phyloP scores from a whole-genome alignment of 352 stramenopile species.

The Phytophthora europaea region DNA sequence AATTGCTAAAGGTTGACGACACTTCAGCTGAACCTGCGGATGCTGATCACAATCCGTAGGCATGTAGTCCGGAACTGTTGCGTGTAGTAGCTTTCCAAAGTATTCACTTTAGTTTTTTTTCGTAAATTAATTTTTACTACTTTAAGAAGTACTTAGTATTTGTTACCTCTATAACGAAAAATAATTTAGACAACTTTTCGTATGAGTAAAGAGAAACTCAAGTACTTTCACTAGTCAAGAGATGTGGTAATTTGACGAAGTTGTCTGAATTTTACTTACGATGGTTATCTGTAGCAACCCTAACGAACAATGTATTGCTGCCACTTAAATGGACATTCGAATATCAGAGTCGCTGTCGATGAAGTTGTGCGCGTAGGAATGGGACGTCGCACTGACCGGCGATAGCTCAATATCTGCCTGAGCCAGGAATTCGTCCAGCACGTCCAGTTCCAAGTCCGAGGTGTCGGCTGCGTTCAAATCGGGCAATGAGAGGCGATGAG shows the following conservation, averaged over 20 bases:
- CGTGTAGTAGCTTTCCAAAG: background rate
- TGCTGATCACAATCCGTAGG: background rate
- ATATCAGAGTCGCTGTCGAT: slow-evolving; percentile 16
- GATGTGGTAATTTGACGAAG: background rate
- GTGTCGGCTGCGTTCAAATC: slow-evolving; percentile 12
- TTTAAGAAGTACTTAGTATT: too few relatives aligned
- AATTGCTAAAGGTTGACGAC: slow-evolving; percentile 7
- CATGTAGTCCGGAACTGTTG: background rate
- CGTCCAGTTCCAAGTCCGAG: slow-evolving; percentile 23
- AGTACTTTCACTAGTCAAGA: too few relatives aligned
- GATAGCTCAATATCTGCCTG: slow-evolving; percentile 40
- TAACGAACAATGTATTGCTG: background rate
- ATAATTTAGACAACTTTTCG: too few relatives aligned
- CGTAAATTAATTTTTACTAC: background rate
- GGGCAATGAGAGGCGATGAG: slow-evolving; percentile 27
- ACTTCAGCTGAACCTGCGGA: background rate
- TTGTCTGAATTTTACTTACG: background rate
- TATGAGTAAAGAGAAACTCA: too few relatives aligned
- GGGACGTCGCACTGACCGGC: slow-evolving; percentile 10
- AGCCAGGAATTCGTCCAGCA: slow-evolving; percentile 40
- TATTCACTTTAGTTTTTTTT: background rate
- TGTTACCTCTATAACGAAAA: too few relatives aligned
- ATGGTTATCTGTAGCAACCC: too few relatives aligned
- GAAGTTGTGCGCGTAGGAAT: slow-evolving; percentile 5
- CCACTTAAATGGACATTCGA: slow-evolving; percentile 34